Conservation (phyloP, 2,329 filamentous ascomycete genomes). For the Zymoseptoria tritici region DNA sequence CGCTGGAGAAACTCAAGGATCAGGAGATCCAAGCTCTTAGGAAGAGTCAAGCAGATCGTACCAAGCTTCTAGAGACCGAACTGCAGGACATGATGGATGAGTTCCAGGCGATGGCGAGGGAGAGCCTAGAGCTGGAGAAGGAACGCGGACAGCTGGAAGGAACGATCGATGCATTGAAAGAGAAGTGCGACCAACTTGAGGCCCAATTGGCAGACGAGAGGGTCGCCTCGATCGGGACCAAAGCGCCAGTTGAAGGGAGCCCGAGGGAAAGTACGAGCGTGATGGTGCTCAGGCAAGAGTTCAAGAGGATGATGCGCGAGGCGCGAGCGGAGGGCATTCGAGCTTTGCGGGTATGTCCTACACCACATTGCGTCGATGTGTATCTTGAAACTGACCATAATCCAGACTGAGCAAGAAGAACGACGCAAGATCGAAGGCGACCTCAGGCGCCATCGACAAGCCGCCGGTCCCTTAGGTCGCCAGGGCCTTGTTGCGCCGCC, state of each 20-base stretch:
- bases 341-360: slow-evolving; percentile 53
- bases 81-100: slow-evolving; percentile 60
- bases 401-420: slow-evolving; percentile 64
- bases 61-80: slow-evolving; percentile 53
- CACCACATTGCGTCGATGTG: neutral
- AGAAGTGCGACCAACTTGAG: slow-evolving; percentile 57
- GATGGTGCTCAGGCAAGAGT: slow-evolving; percentile 63
- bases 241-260: slow-evolving; percentile 39
- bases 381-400: slow-evolving; percentile 11
- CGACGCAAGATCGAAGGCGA: slow-evolving; percentile 58
- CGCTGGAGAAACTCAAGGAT: slow-evolving; percentile 36
- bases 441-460: slow-evolving; percentile 47
- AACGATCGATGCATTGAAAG: slow-evolving; percentile 55
- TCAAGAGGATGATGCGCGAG: slow-evolving; percentile 75
- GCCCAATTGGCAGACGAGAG: slow-evolving; percentile 59
- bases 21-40: slow-evolving; percentile 39
- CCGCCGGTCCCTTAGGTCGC: slow-evolving; percentile 21
- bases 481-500: slow-evolving; percentile 4
- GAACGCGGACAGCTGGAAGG: slow-evolving; percentile 59
- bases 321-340: slow-evolving; percentile 59
- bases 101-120: slow-evolving; percentile 63
- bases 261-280: slow-evolving; percentile 55
- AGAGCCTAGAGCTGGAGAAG: slow-evolving; percentile 63
- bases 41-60: slow-evolving; percentile 20
- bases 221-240: slow-evolving; percentile 57